Base-by-base conservation (phyloP, 78 protist genomes). In the Dictyostelium brefeldianum region DNA sequence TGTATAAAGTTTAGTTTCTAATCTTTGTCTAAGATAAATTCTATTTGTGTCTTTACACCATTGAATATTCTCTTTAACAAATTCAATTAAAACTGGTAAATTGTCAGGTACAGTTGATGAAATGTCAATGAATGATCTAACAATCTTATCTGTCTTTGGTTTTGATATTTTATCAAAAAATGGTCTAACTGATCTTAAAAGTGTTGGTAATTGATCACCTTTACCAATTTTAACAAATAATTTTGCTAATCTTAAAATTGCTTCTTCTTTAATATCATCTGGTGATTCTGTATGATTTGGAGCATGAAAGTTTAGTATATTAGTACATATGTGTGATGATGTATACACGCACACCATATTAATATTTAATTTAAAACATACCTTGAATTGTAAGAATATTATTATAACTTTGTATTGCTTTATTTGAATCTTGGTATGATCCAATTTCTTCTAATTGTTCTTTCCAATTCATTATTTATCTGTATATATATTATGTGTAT, bases 11-110 rank as follows among this genome's bases (percentile, higher is more conserved):
- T 97, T 84, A 22, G 97, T 10, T 75, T 99, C 97, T 29, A 99
- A 82, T 17, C 99, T 91, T 84, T 99, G 99, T 41, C 99, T 95
- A 22, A 99, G 92, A 89, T 97, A 99, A 12, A 98, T 94, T 71
- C 99, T 94, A 95, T 97, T 97, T 80, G 98, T 98, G 7, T 78
- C 95, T 69, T 80, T 64, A 59, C 98, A 87, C 99, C 99, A 98
- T 22, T 74, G 96, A 53, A 98, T 98, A 25, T 80, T 78, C 17
- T 97, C 99, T 46, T 69, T n/a, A 84, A 98, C 96, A 27, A 97
- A 95, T 7, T 70, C 71, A 15, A 98, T 85, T 36, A 93, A 91
- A 8, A 81, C 97, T 77, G 41, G 73, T 53, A 5, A 96, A 12
- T 77, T 77, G 15, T 77, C 54, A 29, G 82, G 82, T 53, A 53